Evolutionary conservation across 2,329 filamentous ascomycete species (phyloP).

Genomic region (Periconia sp.): DNA sequence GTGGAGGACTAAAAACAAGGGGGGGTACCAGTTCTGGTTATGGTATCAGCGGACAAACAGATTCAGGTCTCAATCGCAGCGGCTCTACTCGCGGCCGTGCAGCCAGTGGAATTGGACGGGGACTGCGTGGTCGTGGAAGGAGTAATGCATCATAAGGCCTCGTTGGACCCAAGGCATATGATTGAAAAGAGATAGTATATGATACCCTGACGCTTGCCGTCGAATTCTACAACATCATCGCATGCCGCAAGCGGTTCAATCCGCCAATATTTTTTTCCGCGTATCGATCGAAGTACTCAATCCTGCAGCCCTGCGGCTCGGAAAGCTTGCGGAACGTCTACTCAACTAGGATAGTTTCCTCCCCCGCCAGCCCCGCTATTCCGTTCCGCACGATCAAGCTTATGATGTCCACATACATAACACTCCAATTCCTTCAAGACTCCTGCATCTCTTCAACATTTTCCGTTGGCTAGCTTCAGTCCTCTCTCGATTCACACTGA

Average conservation of each 20-base stretch:
- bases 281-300: background rate
- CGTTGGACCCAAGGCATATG: background rate
- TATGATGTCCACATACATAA: constrained; percentile 19
- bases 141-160: constrained; percentile 9
- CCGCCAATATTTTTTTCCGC: background rate
- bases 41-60: constrained; percentile 49
- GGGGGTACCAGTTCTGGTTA: constrained; percentile 40
- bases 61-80: constrained; percentile 51
- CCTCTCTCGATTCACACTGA: background rate
- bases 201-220: background rate
- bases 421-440: background rate
- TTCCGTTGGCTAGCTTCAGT: constrained; percentile 2
- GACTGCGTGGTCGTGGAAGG: constrained; percentile 36
- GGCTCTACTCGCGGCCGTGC: constrained; percentile 47
- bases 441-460: background rate
- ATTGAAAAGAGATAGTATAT: constrained; percentile 1
- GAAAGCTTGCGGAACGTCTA: constrained; percentile 17
- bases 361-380: constrained; percentile 25
- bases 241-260: background rate
- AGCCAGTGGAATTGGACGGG: constrained; percentile 49
- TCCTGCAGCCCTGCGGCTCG: constrained; percentile 1
- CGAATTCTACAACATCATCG: background rate
- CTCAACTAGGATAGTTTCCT: constrained; percentile 20
- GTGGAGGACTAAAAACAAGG: constrained; percentile 37
- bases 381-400: constrained; percentile 12